A percentile compares a stretch with the other conserved stretches of the same genome.
These are phyloP conservation scores for Talaromyces sp. DNA, from an alignment of 2,329 filamentous ascomycete species.

Conservation along the genomic window DNA sequence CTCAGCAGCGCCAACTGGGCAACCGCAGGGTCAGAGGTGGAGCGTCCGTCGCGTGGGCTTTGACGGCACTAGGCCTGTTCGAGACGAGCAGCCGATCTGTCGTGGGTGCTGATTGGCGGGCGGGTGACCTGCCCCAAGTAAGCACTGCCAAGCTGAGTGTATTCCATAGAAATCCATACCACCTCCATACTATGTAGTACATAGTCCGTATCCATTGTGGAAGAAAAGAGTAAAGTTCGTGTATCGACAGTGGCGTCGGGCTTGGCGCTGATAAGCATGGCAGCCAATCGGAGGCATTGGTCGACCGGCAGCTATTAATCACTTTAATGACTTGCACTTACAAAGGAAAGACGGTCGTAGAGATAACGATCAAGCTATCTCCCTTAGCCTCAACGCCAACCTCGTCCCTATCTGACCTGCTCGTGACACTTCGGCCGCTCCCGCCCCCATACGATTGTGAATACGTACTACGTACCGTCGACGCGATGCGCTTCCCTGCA, in stretches of 20 bases:
- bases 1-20: too few relatives aligned
- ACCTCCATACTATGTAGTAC: too few relatives aligned
- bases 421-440: constrained; percentile 11
- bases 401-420: not conserved
- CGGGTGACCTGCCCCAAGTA: not conserved
- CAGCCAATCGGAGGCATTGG: not conserved
- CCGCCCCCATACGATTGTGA: not conserved
- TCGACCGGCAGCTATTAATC: not conserved
- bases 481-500: not conserved
- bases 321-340: not conserved
- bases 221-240: not conserved
- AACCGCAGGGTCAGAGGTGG: not conserved
- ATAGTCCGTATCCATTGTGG: too few relatives aligned
- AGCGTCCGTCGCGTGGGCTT: constrained; percentile 9
- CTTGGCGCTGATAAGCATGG: constrained; percentile 1
- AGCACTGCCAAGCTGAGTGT: not conserved
- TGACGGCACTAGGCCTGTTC: not conserved
- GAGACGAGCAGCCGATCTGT: not conserved
- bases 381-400: not conserved
- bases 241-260: not conserved
- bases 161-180: too few relatives aligned
- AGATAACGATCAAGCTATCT: constrained; percentile 7
- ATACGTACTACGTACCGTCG: too few relatives aligned
- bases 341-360: not conserved
- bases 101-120: not conserved